phyloP scores from a whole-genome alignment of 495 filamentous ascomycete genomes.

The Corynascus novoguineensis region DNA sequence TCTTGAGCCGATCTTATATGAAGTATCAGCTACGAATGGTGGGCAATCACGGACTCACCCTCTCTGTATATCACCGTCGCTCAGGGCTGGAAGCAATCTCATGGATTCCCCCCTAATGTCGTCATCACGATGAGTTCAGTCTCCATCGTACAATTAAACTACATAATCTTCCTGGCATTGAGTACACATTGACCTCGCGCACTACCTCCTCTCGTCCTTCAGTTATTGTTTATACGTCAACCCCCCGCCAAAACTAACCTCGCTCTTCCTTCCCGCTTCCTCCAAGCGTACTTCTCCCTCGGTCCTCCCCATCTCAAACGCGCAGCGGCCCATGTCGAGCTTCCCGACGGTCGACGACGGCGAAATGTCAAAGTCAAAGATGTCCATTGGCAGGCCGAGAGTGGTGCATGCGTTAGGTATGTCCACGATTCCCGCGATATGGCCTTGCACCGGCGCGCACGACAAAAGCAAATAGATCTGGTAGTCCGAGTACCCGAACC shows the following conservation, averaged over 20 bases:
- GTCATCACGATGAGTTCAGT: too few relatives aligned
- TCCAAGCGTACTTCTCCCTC: constrained; percentile 37
- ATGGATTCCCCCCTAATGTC: too few relatives aligned
- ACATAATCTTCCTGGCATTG: too few relatives aligned
- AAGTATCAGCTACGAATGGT: neutral
- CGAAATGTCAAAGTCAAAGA: constrained; percentile 91
- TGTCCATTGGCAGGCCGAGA: constrained; percentile 85
- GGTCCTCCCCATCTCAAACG: constrained; percentile 54
- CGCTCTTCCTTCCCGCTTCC: constrained; percentile 42
- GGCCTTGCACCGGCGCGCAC: constrained; percentile 86
- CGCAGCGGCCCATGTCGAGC: constrained; percentile 72
- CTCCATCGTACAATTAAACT: too few relatives aligned
- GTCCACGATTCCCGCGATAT: constrained; percentile 91
- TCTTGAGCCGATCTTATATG: too few relatives aligned
- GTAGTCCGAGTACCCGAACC: constrained; percentile 70
- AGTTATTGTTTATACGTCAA: constrained; percentile 41
- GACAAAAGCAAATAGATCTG: constrained; percentile 87
- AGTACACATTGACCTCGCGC: neutral
- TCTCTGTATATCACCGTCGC: too few relatives aligned
- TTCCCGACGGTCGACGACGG: constrained; percentile 51
- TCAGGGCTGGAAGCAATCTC: too few relatives aligned
- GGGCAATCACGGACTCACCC: neutral
- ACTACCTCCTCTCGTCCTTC: neutral
- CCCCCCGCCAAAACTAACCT: constrained; percentile 47
- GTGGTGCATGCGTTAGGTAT: constrained; percentile 83